Base-by-base conservation (phyloP, 176 grass and related monocot genomes). In the Oryza meyeriana region DNA sequence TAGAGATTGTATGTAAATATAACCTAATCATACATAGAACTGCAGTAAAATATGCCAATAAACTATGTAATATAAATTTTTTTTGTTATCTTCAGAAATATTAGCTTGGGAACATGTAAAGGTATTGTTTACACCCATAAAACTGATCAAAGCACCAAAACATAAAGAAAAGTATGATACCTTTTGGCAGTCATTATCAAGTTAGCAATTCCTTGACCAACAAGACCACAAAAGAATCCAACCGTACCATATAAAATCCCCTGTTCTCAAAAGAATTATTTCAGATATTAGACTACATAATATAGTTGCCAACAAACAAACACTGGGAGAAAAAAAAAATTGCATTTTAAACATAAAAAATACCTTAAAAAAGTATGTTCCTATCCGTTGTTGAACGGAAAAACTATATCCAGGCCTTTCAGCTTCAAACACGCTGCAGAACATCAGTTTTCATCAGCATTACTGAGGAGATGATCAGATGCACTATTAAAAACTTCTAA, bases 181-280 rank as follows among this genome's bases (percentile, higher is more conserved):
- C 92, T 71, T 85, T 98, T 98, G 66, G 92, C 88, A 14, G 92
- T 94, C 95, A 98, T 98, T 82, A 98, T 98, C 90, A 98, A 87
- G 86, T 98, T 98, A 28, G 95, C 95, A 83, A 98, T 94, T 30
- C 95, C 95, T 93, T 98, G 92, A 55, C 95, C 92, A 50, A 98
- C 84, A 78, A 94, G 84, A 34, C 92, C 92, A 61, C 95, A 98
- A 61, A 80, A 84, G 86, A 97, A 97, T 82, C 95, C 92, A 89
- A 94, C 95, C 5, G 84, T 48, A 64, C 88, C 92, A 72, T 97
- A 97, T 86, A 97, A 92, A 79, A 94, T 39, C 16, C 94, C 94
- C 92, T 97, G 81, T 77, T 70, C 12, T 65, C 70, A 13, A 63
- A 78, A 39, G 20, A 89, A 48, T 70, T 64, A 77, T 50, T 62